Base-by-base conservation (phyloP, 768 basidiomycete genomes). In the Myochromella boudieri region DNA sequence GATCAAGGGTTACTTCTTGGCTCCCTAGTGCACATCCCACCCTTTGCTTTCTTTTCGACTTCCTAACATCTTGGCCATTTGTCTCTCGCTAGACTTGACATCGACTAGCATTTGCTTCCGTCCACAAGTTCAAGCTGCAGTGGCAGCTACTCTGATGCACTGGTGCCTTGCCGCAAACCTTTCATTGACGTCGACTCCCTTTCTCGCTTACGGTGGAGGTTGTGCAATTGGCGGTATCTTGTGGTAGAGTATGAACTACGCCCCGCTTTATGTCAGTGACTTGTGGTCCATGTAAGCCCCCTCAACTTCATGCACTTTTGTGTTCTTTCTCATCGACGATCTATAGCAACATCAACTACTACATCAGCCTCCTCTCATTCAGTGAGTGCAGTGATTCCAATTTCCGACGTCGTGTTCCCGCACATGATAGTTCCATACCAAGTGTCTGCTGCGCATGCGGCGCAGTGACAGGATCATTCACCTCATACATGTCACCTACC, bases 281-380 rank as follows among this genome's bases (percentile, higher is more conserved):
- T 18, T 51, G 17, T 4, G 25, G 14, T 21, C 34, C 44, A 7
- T 51, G 50, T 51, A 29, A 22, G 50, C 37, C 15, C 11, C n/a
- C 29, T 21, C 9, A 18, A 33, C 22, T 18, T 32, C 10, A 26
- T 33, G 12, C 26, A 3, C 15, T 29, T 18, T 28, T 22, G 11
- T 11, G 9, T 26, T 15, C 9, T 8, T 22, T 6, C 38, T 11
- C 15, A 24, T 11, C 7, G 15, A 17, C 37, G 10, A 36, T 14
- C n/a, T n/a, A 24, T 28, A 50, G 49, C 34, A 34, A 50, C 11
- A 25, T 45, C 18, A 50, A 50, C 26, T 21, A 34, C 18, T 50
- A 45, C 32, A 22, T 50, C 33, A 25, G 21, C 25, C 31, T 50
- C 17, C 33, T 45, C 14, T 21, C 49, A 12, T 51, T 46, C 40